Conservation (phyloP, 352 stramenopile genomes). For the Pythium sukuiense region DNA sequence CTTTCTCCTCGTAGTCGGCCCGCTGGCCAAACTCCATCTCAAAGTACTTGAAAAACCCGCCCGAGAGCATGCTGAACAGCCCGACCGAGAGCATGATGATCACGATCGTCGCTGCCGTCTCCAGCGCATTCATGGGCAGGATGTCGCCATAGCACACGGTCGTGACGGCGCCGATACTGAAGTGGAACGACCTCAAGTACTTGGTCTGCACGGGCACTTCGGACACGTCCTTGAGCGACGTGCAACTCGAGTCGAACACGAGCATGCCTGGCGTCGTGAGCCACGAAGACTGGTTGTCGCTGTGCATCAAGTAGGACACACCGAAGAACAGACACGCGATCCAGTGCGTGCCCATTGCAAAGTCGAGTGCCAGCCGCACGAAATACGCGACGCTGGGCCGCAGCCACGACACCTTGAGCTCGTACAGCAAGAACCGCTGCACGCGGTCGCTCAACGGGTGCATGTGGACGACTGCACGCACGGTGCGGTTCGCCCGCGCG, state of each 20-base stretch:
- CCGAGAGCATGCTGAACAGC: slow-evolving; percentile 46
- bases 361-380: slow-evolving; percentile 37
- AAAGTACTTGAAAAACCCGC: slow-evolving; percentile 46
- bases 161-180: slow-evolving; percentile 41
- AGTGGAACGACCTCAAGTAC: slow-evolving; percentile 39
- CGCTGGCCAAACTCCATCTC: slow-evolving; percentile 46
- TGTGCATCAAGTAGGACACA: slow-evolving; percentile 48
- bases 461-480: slow-evolving; percentile 49
- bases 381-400: slow-evolving; percentile 36
- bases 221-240: slow-evolving; percentile 21
- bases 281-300: slow-evolving; percentile 36
- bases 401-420: slow-evolving; percentile 34
- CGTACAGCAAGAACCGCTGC: slow-evolving; percentile 58
- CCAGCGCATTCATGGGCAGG: slow-evolving; percentile 34
- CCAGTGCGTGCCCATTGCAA: slow-evolving; percentile 32
- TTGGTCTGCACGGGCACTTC: slow-evolving; percentile 26
- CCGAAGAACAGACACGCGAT: slow-evolving; percentile 41
- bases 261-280: slow-evolving; percentile 53
- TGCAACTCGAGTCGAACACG: slow-evolving; percentile 24
- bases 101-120: slow-evolving; percentile 31
- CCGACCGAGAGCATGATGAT: slow-evolving; percentile 45
- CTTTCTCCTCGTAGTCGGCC: slow-evolving; percentile 50
- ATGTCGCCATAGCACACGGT: slow-evolving; percentile 48
- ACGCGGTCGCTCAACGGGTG: slow-evolving; percentile 44
- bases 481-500: slow-evolving; percentile 47